Evolutionary conservation across 371 early-diverging fungal species (phyloP).

Genomic region (Actinomortierella ambigua): DNA sequence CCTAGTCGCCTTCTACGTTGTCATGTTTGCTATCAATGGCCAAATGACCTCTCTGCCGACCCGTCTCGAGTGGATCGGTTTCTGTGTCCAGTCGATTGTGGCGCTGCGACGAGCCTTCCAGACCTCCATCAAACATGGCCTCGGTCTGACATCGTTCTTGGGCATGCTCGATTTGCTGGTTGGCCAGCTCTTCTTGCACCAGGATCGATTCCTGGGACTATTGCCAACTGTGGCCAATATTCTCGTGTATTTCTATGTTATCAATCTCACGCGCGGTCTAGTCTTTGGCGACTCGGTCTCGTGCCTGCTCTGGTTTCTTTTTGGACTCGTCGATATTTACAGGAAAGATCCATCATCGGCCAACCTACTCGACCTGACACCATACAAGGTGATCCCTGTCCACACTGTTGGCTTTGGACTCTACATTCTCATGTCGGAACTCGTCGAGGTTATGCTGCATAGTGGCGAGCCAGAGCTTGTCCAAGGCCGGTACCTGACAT

Average conservation of each 20-base stretch:
- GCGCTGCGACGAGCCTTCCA: conserved; percentile 43
- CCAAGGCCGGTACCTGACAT: conserved; percentile 39
- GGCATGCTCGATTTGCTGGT: conserved; percentile 46
- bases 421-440: conserved; percentile 46
- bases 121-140: conserved; percentile 44
- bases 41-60: conserved; percentile 47
- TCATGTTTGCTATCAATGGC: conserved; percentile 48
- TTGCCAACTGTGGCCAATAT: conserved; percentile 46
- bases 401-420: conserved; percentile 47
- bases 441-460: conserved; percentile 50
- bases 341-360: conserved; percentile 39
- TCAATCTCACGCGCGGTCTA: conserved; percentile 42
- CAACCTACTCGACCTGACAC: conserved; percentile 36
- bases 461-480: conserved; percentile 40
- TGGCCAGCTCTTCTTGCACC: conserved; percentile 41
- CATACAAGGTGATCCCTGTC: conserved; percentile 43
- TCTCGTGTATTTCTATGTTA: conserved; percentile 46
- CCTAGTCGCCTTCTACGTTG: conserved; percentile 45
- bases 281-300: conserved; percentile 48
- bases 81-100: conserved; percentile 45
- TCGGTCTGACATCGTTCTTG: conserved; percentile 42
- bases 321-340: conserved; percentile 45
- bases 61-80: conserved; percentile 46
- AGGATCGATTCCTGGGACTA: conserved; percentile 33
- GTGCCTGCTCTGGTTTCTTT: conserved; percentile 42